Base-by-base conservation (phyloP, 495 filamentous ascomycete genomes). In the Penicillium soppii region DNA sequence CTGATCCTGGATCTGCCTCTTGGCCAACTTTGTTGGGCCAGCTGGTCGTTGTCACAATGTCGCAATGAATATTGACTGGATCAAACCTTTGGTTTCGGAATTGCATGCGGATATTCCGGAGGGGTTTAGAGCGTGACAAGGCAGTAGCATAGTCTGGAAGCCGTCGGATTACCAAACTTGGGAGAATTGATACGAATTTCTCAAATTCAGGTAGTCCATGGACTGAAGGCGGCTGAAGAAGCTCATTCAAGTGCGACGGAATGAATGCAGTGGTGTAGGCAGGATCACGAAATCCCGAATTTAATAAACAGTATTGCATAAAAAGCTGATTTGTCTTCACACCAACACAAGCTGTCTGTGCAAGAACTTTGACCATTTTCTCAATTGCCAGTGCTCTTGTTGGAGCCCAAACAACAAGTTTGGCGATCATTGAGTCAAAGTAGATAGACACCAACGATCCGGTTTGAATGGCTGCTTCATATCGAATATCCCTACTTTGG, bases 361-460 rank as follows among this genome's bases (percentile, higher is more conserved):
- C 83, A 7, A 95, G 70, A 4, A 89, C 89, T 8, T 77, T 65
- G 47, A 79, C 77, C 49, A 95, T 72, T 57, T 87, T 92, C 50
- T 85, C 79, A 42, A 96, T 81, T n/a, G 91, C 88, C 4, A 82
- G 79, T 56, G 85, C 77, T 20, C 91, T 73, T 46, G 84, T 82
- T 10, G 78, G 78, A 10, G 86, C 91, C 39, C 80, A 80, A 8
- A 95, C 90, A 39, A 96, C 92, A 43, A 96, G 79, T 68, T 96
- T 96, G 27, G 91, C 88, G 51, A 96, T 92, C 91, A 96, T 95
- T 2, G 91, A 89, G 61, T 96, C 91, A 64, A 95, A 96, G 36
- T 90, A 82, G 21, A 89, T 86, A 0, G 89, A 91, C 0, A 96
- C 81, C 46, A 87, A 83, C 54, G 94, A 89, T 19, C 91, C 91